These are phyloP conservation scores for Hemileccinum rubropunctum DNA, from an alignment of 768 basidiomycete genomes.

Conservation along the genomic window DNA sequence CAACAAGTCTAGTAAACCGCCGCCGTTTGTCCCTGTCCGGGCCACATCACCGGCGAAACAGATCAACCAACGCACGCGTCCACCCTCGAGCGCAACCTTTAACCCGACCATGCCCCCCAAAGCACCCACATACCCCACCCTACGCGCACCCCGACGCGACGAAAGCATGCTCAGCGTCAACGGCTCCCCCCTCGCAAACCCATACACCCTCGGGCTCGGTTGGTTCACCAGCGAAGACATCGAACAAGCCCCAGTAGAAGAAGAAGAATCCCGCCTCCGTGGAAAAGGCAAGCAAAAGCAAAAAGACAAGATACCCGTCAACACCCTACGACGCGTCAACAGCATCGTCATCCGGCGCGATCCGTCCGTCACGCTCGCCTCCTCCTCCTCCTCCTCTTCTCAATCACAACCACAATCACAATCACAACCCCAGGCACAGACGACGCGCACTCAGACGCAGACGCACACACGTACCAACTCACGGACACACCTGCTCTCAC, in stretches of 20 bases:
- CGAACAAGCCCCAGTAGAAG: slow-evolving; percentile 18
- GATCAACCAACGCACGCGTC: slow-evolving; percentile 30
- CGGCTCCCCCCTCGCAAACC: slow-evolving; percentile 80
- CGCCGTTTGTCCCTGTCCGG: slow-evolving; percentile 24
- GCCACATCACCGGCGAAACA: slow-evolving; percentile 55
- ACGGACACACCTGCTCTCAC: slow-evolving; percentile 20
- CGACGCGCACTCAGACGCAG: slow-evolving; percentile 39
- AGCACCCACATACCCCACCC: slow-evolving; percentile 40
- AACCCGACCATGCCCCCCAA: slow-evolving; percentile 58
- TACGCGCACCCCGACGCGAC: slow-evolving; percentile 68
- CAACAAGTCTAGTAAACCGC: too few relatives aligned
- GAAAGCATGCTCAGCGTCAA: slow-evolving; percentile 81
- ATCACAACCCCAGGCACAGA: slow-evolving; percentile 20
- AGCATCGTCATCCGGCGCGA: slow-evolving; percentile 63
- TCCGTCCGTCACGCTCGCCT: slow-evolving; percentile 43
- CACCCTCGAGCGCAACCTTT: slow-evolving; percentile 66
- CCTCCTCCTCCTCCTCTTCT: slow-evolving; percentile 29
- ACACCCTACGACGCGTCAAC: slow-evolving; percentile 43
- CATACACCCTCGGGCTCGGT: slow-evolving; percentile 62
- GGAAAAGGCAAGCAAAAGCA: slow-evolving; percentile 27
- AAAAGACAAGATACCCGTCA: slow-evolving; percentile 8
- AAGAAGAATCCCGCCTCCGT: slow-evolving; percentile 11
- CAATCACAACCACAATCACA: too few relatives aligned
- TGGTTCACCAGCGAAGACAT: slow-evolving; percentile 47
- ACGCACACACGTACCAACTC: slow-evolving; percentile 45